Percentiles rank a stretch among this genome's conserved stretches.
phyloP scores from a whole-genome alignment of 1,284 basidiomycete species.

The Cryptococcus deneoformans region DNA sequence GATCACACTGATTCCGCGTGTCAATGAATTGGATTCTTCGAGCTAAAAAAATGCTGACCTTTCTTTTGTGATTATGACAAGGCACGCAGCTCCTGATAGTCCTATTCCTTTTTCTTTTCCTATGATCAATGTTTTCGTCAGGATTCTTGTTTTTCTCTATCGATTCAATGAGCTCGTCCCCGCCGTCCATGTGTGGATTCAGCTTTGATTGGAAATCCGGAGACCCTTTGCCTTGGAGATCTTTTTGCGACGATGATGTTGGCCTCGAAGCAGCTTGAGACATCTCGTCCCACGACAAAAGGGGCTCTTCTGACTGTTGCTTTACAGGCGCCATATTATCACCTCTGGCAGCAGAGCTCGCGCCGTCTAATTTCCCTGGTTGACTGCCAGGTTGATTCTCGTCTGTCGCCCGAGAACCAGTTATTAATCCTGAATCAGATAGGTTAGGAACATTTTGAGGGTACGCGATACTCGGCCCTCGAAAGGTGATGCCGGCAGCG shows the following conservation, averaged over 20 bases:
- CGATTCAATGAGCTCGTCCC: conserved; percentile 8
- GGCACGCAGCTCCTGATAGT: conserved; percentile 85
- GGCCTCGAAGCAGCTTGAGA: background rate
- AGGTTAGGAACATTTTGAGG: too few relatives aligned
- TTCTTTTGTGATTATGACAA: conserved; percentile 88
- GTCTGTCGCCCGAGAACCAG: background rate
- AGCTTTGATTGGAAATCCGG: background rate
- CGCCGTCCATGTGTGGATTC: conserved; percentile 2
- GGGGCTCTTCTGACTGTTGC: background rate
- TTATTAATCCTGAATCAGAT: too few relatives aligned
- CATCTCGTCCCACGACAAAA: background rate
- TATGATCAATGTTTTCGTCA: conserved; percentile 52
- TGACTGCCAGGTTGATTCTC: background rate
- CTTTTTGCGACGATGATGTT: background rate
- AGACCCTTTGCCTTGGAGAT: conserved; percentile 1
- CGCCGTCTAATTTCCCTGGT: background rate
- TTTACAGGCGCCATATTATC: background rate
- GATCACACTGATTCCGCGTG: conserved; percentile 42
- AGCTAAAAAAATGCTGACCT: conserved; percentile 55
- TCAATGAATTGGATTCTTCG: background rate
- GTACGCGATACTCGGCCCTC: too few relatives aligned
- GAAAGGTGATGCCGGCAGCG: too few relatives aligned
- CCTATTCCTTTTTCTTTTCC: conserved; percentile 70
- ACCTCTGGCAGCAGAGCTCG: background rate
- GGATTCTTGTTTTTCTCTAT: conserved; percentile 18